Conservation (phyloP, 2,329 filamentous ascomycete species). For the Penicillium italicum region DNA sequence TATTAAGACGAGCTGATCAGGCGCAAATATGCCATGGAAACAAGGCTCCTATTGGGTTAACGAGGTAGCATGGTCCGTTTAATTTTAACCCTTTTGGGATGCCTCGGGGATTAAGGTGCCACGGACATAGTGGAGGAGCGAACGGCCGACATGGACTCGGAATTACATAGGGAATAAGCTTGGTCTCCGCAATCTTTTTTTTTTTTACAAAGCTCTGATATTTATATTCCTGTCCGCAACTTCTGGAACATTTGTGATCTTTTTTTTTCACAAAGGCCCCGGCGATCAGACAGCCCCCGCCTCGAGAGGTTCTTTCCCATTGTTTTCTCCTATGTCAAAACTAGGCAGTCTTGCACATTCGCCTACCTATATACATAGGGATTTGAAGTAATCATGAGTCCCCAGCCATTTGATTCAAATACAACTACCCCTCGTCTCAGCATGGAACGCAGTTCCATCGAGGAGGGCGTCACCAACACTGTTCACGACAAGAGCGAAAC, state of each 20-base stretch:
- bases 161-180: not conserved
- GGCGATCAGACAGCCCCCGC: not conserved
- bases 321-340: not conserved
- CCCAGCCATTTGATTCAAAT: conserved; percentile 14
- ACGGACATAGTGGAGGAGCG: not conserved
- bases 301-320: not conserved
- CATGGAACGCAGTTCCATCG: conserved; percentile 12
- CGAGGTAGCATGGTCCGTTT: not conserved
- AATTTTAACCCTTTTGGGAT: not conserved
- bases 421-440: conserved; percentile 19
- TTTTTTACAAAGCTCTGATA: not conserved
- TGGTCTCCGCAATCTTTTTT: not conserved
- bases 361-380: not conserved
- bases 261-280: too few relatives aligned
- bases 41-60: not conserved
- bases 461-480: not conserved
- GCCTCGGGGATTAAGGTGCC: not conserved
- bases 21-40: not conserved
- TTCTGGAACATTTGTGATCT: not conserved
- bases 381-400: not conserved
- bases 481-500: conserved; percentile 2
- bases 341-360: not conserved
- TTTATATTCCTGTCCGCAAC: not conserved
- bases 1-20: not conserved
- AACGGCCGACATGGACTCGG: not conserved